Conservation (phyloP, 345 rosid genomes). For the Erodium maritimum region DNA sequence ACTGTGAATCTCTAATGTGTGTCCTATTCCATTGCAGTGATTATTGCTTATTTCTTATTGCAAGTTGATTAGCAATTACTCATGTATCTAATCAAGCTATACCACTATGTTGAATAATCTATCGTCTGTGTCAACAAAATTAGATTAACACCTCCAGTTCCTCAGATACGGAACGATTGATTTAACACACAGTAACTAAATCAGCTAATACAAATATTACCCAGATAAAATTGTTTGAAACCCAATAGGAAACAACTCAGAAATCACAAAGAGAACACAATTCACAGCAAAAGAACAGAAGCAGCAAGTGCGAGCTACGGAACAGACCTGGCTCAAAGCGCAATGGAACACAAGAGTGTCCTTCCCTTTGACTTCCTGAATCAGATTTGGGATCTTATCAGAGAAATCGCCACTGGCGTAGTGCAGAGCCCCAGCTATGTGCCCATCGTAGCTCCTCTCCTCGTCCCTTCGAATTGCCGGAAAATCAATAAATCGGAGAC, state of each 20-base stretch:
- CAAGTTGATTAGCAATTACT: no score
- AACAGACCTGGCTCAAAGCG: constrained; percentile 80
- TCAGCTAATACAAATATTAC: neutral
- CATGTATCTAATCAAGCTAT: no score
- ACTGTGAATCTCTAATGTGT: no score
- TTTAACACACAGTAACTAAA: no score
- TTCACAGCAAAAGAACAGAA: neutral
- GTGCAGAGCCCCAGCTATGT: constrained; percentile 81
- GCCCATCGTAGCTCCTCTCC: constrained; percentile 92
- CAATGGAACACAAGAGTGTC: constrained; percentile 96
- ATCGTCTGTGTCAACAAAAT: no score
- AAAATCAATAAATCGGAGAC: neutral
- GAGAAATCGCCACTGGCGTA: constrained; percentile 57
- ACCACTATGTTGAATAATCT: no score
- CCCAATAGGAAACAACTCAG: neutral
- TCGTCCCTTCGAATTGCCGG: constrained; percentile 41
- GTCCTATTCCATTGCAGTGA: no score
- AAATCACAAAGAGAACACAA: neutral
- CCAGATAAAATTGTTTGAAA: neutral
- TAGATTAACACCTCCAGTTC: no score
- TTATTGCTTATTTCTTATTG: no score
- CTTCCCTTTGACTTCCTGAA: constrained; percentile 66
- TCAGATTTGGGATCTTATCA: constrained; percentile 64
- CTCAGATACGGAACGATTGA: no score
- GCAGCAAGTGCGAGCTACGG: neutral